Base-by-base conservation (phyloP, 192 early-diverging fungal species). In the Powellomyces hirtus region DNA sequence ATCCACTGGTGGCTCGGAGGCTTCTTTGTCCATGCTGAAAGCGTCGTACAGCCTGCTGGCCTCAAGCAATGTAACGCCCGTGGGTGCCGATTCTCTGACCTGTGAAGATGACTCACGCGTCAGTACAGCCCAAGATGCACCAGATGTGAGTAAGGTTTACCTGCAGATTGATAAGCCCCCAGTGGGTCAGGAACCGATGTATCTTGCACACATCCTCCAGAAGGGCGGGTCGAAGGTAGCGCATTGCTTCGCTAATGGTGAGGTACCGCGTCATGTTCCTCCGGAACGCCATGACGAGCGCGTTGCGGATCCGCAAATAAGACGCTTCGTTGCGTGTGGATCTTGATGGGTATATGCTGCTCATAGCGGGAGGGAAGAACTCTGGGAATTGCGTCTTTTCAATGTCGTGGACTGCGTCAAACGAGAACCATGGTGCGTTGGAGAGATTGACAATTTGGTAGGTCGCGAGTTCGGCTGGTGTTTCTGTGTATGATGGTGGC, bases 151-250 rank as follows among this genome's bases (percentile, higher is more conserved):
- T 30, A 8, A 59, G 24, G 16, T 35, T 30, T 64, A 71, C 69
- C 61, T 29, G 31, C 16, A 59, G 33, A 50, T 72, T 64, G 51
- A 72, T 72, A n/a, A 72, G 20, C 4, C 70, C 62, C 62, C 62
- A 65, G 31, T 58, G 29, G 27, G 44, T 57, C 61, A 72, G 49
- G 31, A 53, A 72, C 42, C 38, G 33, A n/a, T 55, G 55, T 8
- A 72, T 44, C 26, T 20, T 27, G 18, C 29, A 16, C 24, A 65
- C 49, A 38, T 72, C 70, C 0, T 42, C 16, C 4, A 71, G 10
- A 10, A 13, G 24, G 1, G 33, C 38, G 24, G 36, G 24, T 13
- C 37, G 14, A 1, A 60, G 20, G 18, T 37, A 35, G 30, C 36
- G n/a, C 2, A 16, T 33, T 10, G 57, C 68, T 30, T 72, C 70